Percentiles rank a stretch among this genome's conserved stretches.
These are phyloP conservation scores for Uronychia binucleata DNA, from an alignment of 73 alveolate genomes.

Conservation along the genomic window DNA sequence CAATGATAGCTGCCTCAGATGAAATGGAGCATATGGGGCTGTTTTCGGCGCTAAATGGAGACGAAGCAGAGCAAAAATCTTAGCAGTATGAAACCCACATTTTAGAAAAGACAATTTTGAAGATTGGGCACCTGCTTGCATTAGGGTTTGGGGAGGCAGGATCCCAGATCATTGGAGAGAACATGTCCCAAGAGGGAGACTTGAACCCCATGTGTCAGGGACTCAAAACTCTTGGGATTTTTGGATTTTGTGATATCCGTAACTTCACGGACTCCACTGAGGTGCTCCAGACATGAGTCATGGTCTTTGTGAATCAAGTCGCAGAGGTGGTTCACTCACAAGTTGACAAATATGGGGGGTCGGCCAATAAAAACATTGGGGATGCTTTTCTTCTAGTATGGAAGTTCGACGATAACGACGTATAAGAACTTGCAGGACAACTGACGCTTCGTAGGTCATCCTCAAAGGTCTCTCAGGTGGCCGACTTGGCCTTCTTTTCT, in stretches of 20 bases:
- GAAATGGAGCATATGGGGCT: slow-evolving; percentile 60
- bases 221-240: slow-evolving; percentile 70
- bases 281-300: slow-evolving; percentile 70
- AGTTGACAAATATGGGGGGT: slow-evolving; percentile 89
- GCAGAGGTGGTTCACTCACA: slow-evolving; percentile 86
- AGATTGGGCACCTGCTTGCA: slow-evolving; percentile 25
- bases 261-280: slow-evolving; percentile 88
- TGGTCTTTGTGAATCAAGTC: slow-evolving; percentile 89
- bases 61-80: slow-evolving; percentile 2
- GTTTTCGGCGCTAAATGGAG: slow-evolving; percentile 12
- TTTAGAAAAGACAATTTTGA: slow-evolving; percentile 9
- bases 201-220: slow-evolving; percentile 52
- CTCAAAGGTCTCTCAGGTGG: slow-evolving; percentile 42
- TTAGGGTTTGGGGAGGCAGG: slow-evolving; percentile 37
- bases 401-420: slow-evolving; percentile 73
- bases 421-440: slow-evolving; percentile 29
- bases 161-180: slow-evolving; percentile 15
- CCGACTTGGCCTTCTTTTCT: slow-evolving; percentile 88
- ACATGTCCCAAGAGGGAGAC: slow-evolving; percentile 44
- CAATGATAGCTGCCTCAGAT: slow-evolving; percentile 65
- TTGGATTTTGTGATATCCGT: slow-evolving; percentile 91
- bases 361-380: slow-evolving; percentile 94
- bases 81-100: slow-evolving; percentile 5
- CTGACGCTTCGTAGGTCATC: slow-evolving; percentile 44
- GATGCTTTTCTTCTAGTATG: slow-evolving; percentile 92